phyloP scores from a whole-genome alignment of 805 yeast species.

The Kodamaea nitidulidarum region DNA sequence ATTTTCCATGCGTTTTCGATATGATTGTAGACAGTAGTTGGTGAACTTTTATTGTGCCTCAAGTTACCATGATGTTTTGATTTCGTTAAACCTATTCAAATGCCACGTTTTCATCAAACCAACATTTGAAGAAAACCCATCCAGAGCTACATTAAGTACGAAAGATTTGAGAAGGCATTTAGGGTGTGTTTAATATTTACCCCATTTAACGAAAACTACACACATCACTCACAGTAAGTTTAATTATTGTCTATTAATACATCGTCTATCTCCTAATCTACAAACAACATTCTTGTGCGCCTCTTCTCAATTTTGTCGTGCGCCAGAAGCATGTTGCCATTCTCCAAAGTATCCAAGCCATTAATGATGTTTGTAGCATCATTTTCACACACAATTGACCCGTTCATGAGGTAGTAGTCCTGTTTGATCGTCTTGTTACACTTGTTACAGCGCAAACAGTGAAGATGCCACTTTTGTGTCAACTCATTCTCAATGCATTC shows the following conservation, averaged over 20 bases:
- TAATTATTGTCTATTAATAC: background rate
- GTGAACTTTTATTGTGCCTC: too few relatives aligned
- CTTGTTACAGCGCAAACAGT: slow-evolving; percentile 64
- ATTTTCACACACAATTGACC: slow-evolving; percentile 48
- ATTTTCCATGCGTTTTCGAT: too few relatives aligned
- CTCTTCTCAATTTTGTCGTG: slow-evolving; percentile 40
- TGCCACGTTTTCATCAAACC: too few relatives aligned
- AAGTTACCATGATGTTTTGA: too few relatives aligned
- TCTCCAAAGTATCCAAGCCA: slow-evolving; percentile 21
- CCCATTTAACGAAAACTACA: too few relatives aligned
- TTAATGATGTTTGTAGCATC: slow-evolving; percentile 32
- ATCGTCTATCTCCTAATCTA: slow-evolving; percentile 17
- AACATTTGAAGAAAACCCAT: too few relatives aligned
- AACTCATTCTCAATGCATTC: slow-evolving; percentile 78
- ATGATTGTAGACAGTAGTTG: too few relatives aligned
- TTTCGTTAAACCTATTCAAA: too few relatives aligned
- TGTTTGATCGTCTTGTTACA: slow-evolving; percentile 50
- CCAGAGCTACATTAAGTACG: too few relatives aligned
- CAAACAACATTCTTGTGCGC: slow-evolving; percentile 38
- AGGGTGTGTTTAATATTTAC: too few relatives aligned
- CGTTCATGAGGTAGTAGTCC: slow-evolving; percentile 55
- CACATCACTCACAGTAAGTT: too few relatives aligned
- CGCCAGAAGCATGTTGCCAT: slow-evolving; percentile 21
- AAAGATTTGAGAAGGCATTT: too few relatives aligned
- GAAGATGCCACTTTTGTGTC: slow-evolving; percentile 66